phyloP scores from a whole-genome alignment of 2,329 filamentous ascomycete genomes.

The Penicillium glabrum region DNA sequence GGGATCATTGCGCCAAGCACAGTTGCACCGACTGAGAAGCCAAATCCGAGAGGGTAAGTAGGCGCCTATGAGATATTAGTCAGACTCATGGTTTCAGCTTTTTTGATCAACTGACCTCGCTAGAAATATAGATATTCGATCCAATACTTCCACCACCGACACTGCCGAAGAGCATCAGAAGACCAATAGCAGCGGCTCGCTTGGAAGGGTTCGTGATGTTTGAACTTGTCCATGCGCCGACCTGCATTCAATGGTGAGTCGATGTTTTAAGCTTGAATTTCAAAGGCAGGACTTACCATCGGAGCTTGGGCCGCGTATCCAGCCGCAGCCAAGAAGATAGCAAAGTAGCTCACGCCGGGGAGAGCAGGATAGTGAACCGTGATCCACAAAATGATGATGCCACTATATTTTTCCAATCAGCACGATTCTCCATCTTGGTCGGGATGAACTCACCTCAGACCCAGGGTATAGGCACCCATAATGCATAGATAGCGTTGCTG shows the following conservation, averaged over 20 bases:
- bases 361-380: neutral
- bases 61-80: neutral
- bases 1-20: slow-evolving; percentile 3
- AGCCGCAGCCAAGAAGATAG: slow-evolving; percentile 1
- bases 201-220: slow-evolving; percentile 1
- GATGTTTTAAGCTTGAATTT: too few species aligned
- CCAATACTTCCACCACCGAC: slow-evolving; percentile 24
- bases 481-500: neutral
- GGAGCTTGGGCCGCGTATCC: neutral
- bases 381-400: slow-evolving; percentile 1
- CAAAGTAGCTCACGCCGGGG: neutral
- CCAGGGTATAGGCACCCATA: slow-evolving; percentile 35
- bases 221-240: neutral
- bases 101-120: neutral
- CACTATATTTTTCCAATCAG: neutral
- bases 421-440: neutral
- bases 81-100: too few species aligned
- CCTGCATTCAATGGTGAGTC: neutral
- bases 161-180: slow-evolving; percentile 24
- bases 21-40: slow-evolving; percentile 3
- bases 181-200: neutral
- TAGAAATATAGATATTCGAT: slow-evolving; percentile 20
- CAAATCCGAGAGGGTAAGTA: slow-evolving; percentile 12
- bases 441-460: slow-evolving; percentile 5
- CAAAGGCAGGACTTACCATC: neutral